Evolutionary conservation across 2,329 filamentous ascomycete species (phyloP).

Genomic region (Phyllachora maydis): DNA sequence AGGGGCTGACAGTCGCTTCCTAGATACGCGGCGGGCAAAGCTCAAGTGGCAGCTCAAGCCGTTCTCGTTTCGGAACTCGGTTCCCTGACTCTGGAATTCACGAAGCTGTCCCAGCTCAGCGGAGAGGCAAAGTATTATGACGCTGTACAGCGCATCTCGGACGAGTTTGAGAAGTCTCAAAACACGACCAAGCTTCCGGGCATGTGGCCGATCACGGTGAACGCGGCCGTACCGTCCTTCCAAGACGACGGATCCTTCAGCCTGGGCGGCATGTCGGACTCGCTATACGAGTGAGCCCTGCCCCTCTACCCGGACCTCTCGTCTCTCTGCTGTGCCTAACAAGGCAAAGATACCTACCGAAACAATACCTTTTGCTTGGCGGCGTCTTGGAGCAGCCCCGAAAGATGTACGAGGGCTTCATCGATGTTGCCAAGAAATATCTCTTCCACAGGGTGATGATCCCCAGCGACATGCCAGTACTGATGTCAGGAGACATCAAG

Average conservation of each 20-base stretch:
- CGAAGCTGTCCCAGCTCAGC: slow-evolving; percentile 41
- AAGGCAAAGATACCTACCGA: slow-evolving; percentile 26
- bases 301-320: neutral
- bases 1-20: neutral
- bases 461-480: slow-evolving; percentile 3
- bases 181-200: slow-evolving; percentile 33
- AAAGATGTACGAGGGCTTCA: slow-evolving; percentile 9
- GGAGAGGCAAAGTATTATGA: slow-evolving; percentile 39
- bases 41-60: slow-evolving; percentile 20
- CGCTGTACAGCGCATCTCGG: slow-evolving; percentile 33
- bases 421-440: slow-evolving; percentile 15
- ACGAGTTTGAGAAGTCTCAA: slow-evolving; percentile 32
- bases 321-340: neutral
- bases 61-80: slow-evolving; percentile 29
- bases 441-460: slow-evolving; percentile 17
- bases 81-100: slow-evolving; percentile 39
- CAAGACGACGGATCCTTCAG: slow-evolving; percentile 31
- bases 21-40: slow-evolving; percentile 20
- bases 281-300: slow-evolving; percentile 42
- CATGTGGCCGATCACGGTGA: slow-evolving; percentile 37
- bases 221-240: slow-evolving; percentile 32
- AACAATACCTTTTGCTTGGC: slow-evolving; percentile 18
- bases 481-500: slow-evolving; percentile 25
- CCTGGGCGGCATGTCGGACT: slow-evolving; percentile 34
- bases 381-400: slow-evolving; percentile 6